These are phyloP conservation scores for Scutellaria barbata DNA, from an alignment of 257 asterid species.

Conservation along the genomic window DNA sequence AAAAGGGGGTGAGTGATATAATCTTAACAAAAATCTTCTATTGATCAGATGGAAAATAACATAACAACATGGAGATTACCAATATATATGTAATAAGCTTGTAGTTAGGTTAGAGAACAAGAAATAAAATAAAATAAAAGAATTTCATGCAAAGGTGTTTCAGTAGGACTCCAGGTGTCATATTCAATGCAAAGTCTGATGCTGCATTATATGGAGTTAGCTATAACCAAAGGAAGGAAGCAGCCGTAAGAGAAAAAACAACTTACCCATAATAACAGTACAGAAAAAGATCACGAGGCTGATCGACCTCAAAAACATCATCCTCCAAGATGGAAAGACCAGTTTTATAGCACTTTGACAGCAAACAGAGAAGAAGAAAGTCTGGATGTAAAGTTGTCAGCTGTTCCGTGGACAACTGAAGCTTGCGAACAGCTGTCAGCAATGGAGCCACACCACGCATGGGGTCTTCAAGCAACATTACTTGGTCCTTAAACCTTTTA, in stretches of 20 bases:
- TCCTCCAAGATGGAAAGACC: constrained; percentile 78
- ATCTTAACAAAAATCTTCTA: constrained; percentile 2
- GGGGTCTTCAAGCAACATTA: constrained; percentile 70
- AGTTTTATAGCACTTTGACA: constrained; percentile 79
- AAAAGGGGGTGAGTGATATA: neutral
- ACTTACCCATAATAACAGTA: constrained; percentile 93
- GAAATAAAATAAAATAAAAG: neutral
- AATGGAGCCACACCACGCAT: constrained; percentile 86
- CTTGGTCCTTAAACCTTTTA: constrained; percentile 79
- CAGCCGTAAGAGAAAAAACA: constrained; percentile 24
- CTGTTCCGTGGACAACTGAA: constrained; percentile 75
- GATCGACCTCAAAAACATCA: constrained; percentile 78
- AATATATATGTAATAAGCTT: neutral
- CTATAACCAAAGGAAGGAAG: constrained; percentile 2
- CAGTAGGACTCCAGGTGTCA: neutral
- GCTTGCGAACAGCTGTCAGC: constrained; percentile 73
- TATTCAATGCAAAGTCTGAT: constrained; percentile 9
- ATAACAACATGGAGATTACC: neutral
- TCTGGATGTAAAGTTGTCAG: constrained; percentile 89
- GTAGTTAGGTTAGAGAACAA: neutral
- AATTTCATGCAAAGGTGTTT: neutral
- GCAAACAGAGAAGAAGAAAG: constrained; percentile 76
- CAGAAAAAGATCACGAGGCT: constrained; percentile 85
- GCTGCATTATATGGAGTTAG: constrained; percentile 9
- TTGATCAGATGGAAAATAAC: neutral